Percentiles rank a stretch among this genome's conserved stretches.
These are phyloP conservation scores for Aurantiochytrium sp. DNA, from an alignment of 108 stramenopile species.

Conservation along the genomic window DNA sequence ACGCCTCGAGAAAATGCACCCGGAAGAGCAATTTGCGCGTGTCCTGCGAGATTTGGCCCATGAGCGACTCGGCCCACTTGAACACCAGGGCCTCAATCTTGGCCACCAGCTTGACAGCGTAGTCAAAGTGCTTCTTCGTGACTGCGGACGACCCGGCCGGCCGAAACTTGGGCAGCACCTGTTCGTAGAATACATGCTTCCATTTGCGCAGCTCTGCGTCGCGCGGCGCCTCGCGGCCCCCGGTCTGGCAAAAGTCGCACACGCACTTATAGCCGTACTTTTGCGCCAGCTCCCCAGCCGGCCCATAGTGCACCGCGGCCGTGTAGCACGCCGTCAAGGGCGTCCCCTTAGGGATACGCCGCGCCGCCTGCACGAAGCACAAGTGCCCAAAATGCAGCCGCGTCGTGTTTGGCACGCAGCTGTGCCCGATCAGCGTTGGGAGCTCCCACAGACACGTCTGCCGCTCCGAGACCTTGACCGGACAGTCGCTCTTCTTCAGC, in stretches of 20 bases:
- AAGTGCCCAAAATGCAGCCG: not conserved
- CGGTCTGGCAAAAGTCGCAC: not conserved
- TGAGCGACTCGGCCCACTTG: not conserved
- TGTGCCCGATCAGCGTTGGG: not conserved
- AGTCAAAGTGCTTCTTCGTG: not conserved
- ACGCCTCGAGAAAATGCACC: not conserved
- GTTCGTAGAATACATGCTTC: not conserved
- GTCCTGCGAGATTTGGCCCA: not conserved
- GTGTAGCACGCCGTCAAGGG: not conserved
- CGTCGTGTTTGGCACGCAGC: not conserved
- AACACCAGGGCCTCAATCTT: not conserved
- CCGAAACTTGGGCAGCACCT: not conserved
- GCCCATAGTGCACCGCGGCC: not conserved
- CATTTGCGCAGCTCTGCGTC: not conserved
- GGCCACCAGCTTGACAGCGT: not conserved
- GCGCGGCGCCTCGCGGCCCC: not conserved
- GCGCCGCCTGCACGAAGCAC: not conserved
- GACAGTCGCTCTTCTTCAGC: not conserved
- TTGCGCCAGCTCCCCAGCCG: not conserved
- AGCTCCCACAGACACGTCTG: not conserved
- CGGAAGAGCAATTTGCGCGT: not conserved
- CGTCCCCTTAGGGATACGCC: not conserved
- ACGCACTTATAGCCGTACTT: not conserved
- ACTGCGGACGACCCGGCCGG: not conserved
- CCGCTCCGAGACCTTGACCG: not conserved